phyloP scores from a whole-genome alignment of 1,284 basidiomycete genomes.

The Cutaneotrichosporon arboriforme region DNA sequence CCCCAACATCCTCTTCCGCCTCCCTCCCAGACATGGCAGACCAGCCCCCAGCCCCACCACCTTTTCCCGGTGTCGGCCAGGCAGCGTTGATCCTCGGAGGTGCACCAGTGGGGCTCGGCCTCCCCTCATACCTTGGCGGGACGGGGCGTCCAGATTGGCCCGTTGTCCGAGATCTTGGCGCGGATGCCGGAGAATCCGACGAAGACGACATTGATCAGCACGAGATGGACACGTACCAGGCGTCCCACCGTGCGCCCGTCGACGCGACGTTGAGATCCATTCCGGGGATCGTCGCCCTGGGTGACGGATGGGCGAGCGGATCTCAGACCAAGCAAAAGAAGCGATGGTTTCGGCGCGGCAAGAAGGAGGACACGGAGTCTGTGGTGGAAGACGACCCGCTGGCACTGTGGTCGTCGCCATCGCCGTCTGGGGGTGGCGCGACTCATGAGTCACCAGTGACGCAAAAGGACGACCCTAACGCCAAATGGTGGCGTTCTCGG shows the following conservation, averaged over 20 bases:
- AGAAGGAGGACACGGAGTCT: not conserved
- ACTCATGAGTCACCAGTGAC: not conserved
- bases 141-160: constrained; percentile 9
- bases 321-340: constrained; percentile 9
- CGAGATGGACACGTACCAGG: constrained; percentile 19
- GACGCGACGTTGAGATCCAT: constrained; percentile 28
- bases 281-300: constrained; percentile 37
- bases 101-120: not conserved
- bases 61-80: not conserved
- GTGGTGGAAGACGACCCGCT: constrained; percentile 10
- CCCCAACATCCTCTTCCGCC: constrained; percentile 12
- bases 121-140: constrained; percentile 6
- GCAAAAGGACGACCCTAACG: not conserved
- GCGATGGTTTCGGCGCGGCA: constrained; percentile 10
- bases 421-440: not conserved
- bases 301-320: constrained; percentile 41
- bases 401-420: constrained; percentile 5
- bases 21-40: constrained; percentile 14
- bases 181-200: constrained; percentile 4
- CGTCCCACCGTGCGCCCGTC: constrained; percentile 16
- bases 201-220: constrained; percentile 12
- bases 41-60: constrained; percentile 4
- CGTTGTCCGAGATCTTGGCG: constrained; percentile 5
- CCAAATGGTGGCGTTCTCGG: constrained; percentile 18
- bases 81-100: not conserved